phyloP scores from a whole-genome alignment of 2,329 filamentous ascomycete species.

The Sphaerulina vaccinii region DNA sequence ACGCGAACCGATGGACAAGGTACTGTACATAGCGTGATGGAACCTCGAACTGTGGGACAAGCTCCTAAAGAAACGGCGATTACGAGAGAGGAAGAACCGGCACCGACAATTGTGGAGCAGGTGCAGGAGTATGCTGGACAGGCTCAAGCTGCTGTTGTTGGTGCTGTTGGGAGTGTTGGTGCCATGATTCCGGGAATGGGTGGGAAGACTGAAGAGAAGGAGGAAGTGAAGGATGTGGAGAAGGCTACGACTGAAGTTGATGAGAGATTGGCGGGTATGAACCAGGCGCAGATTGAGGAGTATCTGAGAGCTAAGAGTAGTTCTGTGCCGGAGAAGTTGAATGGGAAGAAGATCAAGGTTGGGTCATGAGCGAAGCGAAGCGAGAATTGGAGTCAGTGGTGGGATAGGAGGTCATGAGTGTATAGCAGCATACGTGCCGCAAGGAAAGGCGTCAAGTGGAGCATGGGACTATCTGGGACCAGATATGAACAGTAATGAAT shows the following conservation, averaged over 20 bases:
- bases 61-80: constrained; percentile 48
- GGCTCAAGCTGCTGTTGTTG: constrained; percentile 28
- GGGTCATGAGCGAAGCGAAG: neutral
- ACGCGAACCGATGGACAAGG: constrained; percentile 45
- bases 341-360: neutral
- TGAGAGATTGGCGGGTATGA: constrained; percentile 34
- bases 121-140: constrained; percentile 42
- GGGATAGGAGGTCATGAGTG: too few relatives aligned
- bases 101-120: constrained; percentile 44
- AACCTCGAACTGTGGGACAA: constrained; percentile 50
- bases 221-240: constrained; percentile 17
- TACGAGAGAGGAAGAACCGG: constrained; percentile 33
- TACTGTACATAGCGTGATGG: constrained; percentile 48
- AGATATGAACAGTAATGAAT: too few relatives aligned
- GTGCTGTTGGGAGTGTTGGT: constrained; percentile 33
- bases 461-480: too few relatives aligned
- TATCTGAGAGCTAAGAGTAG: constrained; percentile 36
- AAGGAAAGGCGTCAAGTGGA: too few relatives aligned
- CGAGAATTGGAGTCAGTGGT: too few relatives aligned
- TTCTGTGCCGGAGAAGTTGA: constrained; percentile 18
- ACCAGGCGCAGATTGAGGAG: constrained; percentile 37
- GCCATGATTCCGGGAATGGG: constrained; percentile 36
- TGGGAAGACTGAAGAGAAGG: constrained; percentile 30
- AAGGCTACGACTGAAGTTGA: constrained; percentile 23
- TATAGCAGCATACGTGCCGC: too few relatives aligned